phyloP scores from a whole-genome alignment of 2,329 filamentous ascomycete genomes.

The Fusarium sp. region DNA sequence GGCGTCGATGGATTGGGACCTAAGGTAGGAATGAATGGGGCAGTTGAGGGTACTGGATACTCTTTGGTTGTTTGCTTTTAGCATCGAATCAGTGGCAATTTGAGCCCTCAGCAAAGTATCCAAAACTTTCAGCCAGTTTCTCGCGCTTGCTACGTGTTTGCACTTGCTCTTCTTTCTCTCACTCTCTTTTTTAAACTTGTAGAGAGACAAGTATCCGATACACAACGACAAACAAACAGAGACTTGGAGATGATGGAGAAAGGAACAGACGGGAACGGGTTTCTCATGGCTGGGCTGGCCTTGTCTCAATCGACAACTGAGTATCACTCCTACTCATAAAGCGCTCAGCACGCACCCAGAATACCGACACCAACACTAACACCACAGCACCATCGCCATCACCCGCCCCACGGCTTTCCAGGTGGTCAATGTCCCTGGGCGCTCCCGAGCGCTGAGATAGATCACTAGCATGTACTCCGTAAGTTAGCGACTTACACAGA shows the following conservation, averaged over 20 bases:
- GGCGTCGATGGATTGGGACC: conserved; percentile 23
- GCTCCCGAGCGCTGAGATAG: conserved; percentile 36
- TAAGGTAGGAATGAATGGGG: conserved; percentile 11
- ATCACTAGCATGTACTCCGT: neutral
- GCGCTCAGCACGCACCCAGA: conserved; percentile 13
- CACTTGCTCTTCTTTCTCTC: neutral
- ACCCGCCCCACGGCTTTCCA: conserved; percentile 9
- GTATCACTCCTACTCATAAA: conserved; percentile 1
- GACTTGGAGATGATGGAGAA: neutral
- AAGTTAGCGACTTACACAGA: neutral
- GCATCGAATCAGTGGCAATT: neutral
- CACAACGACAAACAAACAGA: neutral
- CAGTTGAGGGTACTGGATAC: conserved; percentile 19
- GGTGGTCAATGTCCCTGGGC: conserved; percentile 28
- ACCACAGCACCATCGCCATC: neutral
- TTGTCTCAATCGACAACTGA: neutral
- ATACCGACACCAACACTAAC: neutral
- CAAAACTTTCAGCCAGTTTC: conserved; percentile 10
- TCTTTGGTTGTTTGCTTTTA: neutral
- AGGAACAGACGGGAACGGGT: conserved; percentile 15
- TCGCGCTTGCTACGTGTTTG: conserved; percentile 22
- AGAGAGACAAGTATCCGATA: conserved; percentile 20
- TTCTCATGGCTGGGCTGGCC: conserved; percentile 1
- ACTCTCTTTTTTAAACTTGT: neutral
- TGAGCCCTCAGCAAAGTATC: conserved; percentile 4